Conservation (phyloP, 805 yeast genomes). For the Zygoascus flipseniorum region DNA sequence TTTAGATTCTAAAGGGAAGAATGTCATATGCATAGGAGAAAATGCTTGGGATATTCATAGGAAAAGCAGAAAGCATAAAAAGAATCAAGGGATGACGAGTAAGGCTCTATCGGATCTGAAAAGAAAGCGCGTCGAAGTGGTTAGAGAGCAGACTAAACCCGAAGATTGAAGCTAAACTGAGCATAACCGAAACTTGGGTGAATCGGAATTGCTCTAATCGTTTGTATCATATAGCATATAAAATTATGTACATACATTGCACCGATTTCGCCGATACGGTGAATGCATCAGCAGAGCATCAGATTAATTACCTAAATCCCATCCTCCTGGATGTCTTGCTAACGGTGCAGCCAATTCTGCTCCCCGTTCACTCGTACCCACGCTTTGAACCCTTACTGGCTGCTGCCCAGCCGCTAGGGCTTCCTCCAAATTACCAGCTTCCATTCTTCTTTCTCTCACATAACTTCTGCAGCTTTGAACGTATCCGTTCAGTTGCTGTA, state of each 20-base stretch:
- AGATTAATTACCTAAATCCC: neutral
- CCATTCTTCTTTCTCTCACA: slow-evolving; percentile 42
- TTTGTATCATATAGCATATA: no score
- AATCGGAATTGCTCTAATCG: neutral
- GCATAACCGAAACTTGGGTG: neutral
- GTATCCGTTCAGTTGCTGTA: slow-evolving; percentile 37
- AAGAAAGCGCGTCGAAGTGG: neutral
- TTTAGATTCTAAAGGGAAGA: slow-evolving; percentile 39
- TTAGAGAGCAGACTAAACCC: neutral
- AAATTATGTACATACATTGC: neutral
- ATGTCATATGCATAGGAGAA: slow-evolving; percentile 63
- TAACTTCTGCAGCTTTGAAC: slow-evolving; percentile 43
- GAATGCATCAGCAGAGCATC: neutral
- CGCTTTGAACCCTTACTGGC: slow-evolving; percentile 4
- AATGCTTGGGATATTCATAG: slow-evolving; percentile 63
- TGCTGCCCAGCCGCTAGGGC: slow-evolving; percentile 26
- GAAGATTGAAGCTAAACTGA: neutral
- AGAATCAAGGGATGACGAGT: neutral
- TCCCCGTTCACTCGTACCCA: neutral
- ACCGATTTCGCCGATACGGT: neutral
- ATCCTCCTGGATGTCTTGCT: slow-evolving; percentile 3
- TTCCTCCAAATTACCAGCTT: slow-evolving; percentile 44
- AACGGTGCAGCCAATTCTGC: slow-evolving; percentile 5
- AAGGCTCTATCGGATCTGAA: neutral
- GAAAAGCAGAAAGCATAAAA: slow-evolving; percentile 55